Evolutionary conservation across 2,329 filamentous ascomycete genomes (phyloP), one percentile per base, ranked within the genome.

Genomic region (Penicillium verrucosum): DNA sequence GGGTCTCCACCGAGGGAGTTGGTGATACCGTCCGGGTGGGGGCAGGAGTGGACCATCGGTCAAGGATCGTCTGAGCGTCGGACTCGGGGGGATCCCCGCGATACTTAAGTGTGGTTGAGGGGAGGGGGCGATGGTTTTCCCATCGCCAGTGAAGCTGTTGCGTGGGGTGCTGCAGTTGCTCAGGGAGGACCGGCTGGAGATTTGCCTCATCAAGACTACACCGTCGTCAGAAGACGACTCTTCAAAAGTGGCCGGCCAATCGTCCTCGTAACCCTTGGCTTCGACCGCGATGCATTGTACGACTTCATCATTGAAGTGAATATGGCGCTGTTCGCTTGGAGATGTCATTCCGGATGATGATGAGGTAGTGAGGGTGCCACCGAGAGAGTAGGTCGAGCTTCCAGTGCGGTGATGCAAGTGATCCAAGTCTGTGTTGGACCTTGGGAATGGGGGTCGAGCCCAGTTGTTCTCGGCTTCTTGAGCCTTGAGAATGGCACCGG

Each of bases 241-340:
- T 41, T 79, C 79, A 27, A 67, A 60, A 10, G 59, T 54, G 6
- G 53, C 43, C 1, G 74, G 75, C 62, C 75, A 75, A 34, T 77
- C 73, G 37, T 65, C 71, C 38, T 75, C 85, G 46, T 92, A 88
- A 25, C 88, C 87, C 61, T 95, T 95, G 65, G 86, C 82, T 34
- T 97, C 92, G 32, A 99, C 85, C 8, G 94, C 94, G 62, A 97
- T 97, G 72, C 92, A 97, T 72, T 97, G 93, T 71, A 92, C 88
- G 2, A 99, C 94, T 75, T 93, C 89, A 70, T 97, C 90, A 70
- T 97, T 94, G 74, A 99, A 99, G 69, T 96, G 90, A 63, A 99
- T 97, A 71, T 96, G 93, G 59, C 87, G 92, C 68, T 86, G 83
- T 74, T 78, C 84, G 76, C 57, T 80, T 5, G 84, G 83, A 2